A percentile compares a stretch with the other conserved stretches of the same genome.
phyloP scores from a whole-genome alignment of 2,329 filamentous ascomycete species.

The Hymenoscyphus fraxineus region DNA sequence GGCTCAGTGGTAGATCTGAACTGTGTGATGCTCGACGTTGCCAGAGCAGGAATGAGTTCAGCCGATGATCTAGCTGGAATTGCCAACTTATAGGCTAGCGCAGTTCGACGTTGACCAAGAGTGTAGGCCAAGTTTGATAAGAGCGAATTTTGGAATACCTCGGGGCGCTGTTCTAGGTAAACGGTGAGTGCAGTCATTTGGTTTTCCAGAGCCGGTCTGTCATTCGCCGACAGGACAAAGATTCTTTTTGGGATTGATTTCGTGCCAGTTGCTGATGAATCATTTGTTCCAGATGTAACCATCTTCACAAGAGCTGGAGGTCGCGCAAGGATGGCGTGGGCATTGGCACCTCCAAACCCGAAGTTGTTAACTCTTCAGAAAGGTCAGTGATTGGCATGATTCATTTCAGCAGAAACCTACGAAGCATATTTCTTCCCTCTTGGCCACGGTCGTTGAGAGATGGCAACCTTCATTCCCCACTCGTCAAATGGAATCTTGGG shows the following conservation, averaged over 20 bases:
- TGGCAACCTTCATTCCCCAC: conserved; percentile 36
- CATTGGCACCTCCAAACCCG: conserved; percentile 35
- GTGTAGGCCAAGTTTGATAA: conserved; percentile 30
- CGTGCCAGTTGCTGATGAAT: conserved; percentile 18
- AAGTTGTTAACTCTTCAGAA: conserved; percentile 36
- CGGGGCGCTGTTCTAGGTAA: conserved; percentile 27
- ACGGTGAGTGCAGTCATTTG: conserved; percentile 21
- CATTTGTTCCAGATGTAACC: conserved; percentile 13
- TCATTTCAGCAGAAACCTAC: background rate
- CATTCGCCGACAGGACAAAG: conserved; percentile 28
- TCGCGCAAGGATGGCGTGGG: conserved; percentile 39
- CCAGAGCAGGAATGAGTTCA: conserved; percentile 40
- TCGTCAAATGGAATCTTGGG: conserved; percentile 35
- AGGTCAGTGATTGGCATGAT: background rate
- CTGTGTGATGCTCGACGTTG: conserved; percentile 31
- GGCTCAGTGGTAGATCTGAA: conserved; percentile 17
- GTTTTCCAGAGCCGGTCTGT: conserved; percentile 19
- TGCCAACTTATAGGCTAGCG: conserved; percentile 26
- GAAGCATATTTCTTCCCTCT: conserved; percentile 43
- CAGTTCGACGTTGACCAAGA: conserved; percentile 27
- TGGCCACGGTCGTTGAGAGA: conserved; percentile 26
- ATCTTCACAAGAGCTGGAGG: conserved; percentile 17
- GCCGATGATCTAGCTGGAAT: conserved; percentile 19
- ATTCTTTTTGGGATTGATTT: conserved; percentile 18
- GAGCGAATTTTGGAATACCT: conserved; percentile 26